These are phyloP conservation scores for Ceratobasidium sp. DNA, from an alignment of 1,284 basidiomycete genomes.

Conservation along the genomic window DNA sequence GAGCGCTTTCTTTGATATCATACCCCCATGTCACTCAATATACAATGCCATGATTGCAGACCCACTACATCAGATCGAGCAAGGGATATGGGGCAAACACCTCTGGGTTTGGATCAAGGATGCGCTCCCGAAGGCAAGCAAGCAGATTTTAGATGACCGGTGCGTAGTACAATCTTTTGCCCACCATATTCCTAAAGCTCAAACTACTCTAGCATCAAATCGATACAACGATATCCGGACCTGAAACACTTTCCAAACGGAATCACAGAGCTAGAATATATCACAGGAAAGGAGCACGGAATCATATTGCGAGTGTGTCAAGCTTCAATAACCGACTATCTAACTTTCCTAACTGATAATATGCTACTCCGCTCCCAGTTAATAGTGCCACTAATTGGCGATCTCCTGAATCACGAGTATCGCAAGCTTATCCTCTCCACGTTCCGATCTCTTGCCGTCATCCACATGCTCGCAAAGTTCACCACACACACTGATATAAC, in stretches of 20 bases:
- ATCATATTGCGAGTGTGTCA: not conserved
- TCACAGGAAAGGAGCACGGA: not conserved
- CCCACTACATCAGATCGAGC: not conserved
- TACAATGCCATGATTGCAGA: not conserved
- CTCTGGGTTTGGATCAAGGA: not conserved
- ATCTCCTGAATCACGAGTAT: not conserved
- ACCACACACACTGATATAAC: not conserved
- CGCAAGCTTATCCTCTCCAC: not conserved
- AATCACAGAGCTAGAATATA: not conserved
- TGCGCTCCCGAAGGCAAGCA: not conserved
- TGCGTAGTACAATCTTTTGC: too few relatives aligned
- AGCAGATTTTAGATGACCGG: not conserved
- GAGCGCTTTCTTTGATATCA: not conserved
- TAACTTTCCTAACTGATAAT: too few relatives aligned
- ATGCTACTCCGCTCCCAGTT: too few relatives aligned
- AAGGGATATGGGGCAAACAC: constrained; percentile 2
- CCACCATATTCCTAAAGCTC: too few relatives aligned
- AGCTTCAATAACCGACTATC: too few relatives aligned
- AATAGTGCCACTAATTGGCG: not conserved
- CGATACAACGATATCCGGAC: not conserved
- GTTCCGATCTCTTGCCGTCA: not conserved
- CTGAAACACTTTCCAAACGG: not conserved
- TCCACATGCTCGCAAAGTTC: not conserved
- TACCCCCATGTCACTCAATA: not conserved
- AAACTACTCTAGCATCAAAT: not conserved